Evolutionary conservation across 2,329 filamentous ascomycete genomes (phyloP), one percentile per base, ranked within the genome.

Genomic region (Xylaria sp.): DNA sequence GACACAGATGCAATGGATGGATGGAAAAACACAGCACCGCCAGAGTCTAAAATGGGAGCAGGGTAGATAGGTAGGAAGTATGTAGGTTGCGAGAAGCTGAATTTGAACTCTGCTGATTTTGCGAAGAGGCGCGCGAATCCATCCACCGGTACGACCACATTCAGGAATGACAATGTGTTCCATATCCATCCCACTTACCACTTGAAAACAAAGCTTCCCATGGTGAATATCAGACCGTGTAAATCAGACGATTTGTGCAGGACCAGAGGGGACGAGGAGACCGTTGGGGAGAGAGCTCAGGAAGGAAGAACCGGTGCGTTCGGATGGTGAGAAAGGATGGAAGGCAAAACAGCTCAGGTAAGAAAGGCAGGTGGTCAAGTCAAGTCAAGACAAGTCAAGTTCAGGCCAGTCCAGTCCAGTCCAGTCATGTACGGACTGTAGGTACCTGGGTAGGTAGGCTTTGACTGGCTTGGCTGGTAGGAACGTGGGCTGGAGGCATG

Each of bases 181-280:
- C 46, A 17, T 38, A 7, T 37, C 22, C 19, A 41, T 26, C 8
- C 44, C 44, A 79, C 85, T 75, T 75, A 89, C 86, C 86, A 89
- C 72, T 81, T 86, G 77, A 89, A 89, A 46, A 84, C 84, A 70
- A 84, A 88, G 75, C 77, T 87, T 67, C 83, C 85, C 84, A 88
- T 87, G 62, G 68, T 75, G 43, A 20, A 39, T 24, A 18, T 42
- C 48, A 39, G 54, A 52, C 50, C n/a, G n/a, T n/a, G n/a, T 44
- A 24, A 24, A 46, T 37, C 45, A 44, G 39, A 44, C 34, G 48
- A 51, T 44, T 26, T 26, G 16, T 34, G 9, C 11, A 34, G 4
- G 9, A 13, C 3, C 16, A 34, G 11, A 34, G 9, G 16, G 29
- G 29, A 34, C 9, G 3, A 6, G n/a, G 16, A 34, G 11, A 34